Evolutionary conservation across 805 yeast species (phyloP).

Genomic region (Grigorovia yakushimaensis): DNA sequence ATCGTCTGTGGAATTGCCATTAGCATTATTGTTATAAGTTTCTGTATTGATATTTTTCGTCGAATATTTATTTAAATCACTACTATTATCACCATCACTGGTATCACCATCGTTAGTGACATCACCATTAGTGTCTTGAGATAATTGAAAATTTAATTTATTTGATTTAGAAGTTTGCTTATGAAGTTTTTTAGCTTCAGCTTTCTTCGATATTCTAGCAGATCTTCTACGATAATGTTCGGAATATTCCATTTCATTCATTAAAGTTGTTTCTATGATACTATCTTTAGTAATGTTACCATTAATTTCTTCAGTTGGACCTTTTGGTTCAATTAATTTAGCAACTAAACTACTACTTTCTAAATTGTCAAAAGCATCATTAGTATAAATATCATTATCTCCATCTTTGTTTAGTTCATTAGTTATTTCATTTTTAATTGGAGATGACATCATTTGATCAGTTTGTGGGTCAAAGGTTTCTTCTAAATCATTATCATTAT

Average conservation of each 20-base stretch:
- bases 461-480: not conserved
- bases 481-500: not conserved
- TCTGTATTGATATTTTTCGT: not conserved
- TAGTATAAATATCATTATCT: too few species aligned
- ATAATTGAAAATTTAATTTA: not conserved
- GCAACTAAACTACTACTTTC: not conserved
- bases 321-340: not conserved
- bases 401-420: too few species aligned
- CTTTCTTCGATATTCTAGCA: constrained; percentile 8
- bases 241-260: not conserved
- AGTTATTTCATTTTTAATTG: not conserved
- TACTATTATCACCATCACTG: constrained; percentile 1
- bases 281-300: constrained; percentile 2
- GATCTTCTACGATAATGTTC: constrained; percentile 8
- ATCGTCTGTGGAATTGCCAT: not conserved
- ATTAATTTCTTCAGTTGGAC: not conserved
- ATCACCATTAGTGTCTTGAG: not conserved
- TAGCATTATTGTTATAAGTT: not conserved
- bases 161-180: not conserved
- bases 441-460: not conserved
- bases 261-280: constrained; percentile 1
- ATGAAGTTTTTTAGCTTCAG: constrained; percentile 4
- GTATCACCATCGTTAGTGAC: too few species aligned
- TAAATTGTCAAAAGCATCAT: not conserved
- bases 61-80: not conserved